Evolutionary conservation across 176 grass and related monocot species (phyloP).

Genomic region (Saccharum officinarum): DNA sequence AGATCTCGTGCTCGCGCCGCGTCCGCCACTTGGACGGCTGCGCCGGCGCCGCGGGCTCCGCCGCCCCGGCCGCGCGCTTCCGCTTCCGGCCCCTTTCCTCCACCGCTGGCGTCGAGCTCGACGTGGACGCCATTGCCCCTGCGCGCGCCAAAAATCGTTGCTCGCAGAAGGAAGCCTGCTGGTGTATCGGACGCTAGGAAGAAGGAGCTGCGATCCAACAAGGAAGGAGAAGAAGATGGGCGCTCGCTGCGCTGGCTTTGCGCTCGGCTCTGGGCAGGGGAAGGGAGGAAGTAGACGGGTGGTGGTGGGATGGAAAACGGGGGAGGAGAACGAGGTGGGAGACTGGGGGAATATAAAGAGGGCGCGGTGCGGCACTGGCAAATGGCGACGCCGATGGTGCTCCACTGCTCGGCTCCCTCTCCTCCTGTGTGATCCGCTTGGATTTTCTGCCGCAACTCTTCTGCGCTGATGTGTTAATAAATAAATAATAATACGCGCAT

Average conservation of each 20-base stretch:
- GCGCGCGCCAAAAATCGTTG: conserved; percentile 10
- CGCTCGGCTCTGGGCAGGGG: not conserved
- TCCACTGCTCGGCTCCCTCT: conserved; percentile 23
- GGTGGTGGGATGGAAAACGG: conserved; percentile 12
- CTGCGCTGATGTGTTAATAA: not conserved
- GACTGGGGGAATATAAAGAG: conserved; percentile 45
- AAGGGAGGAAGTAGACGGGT: not conserved
- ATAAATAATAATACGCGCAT: not conserved
- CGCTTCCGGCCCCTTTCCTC: conserved; percentile 51
- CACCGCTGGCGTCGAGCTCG: conserved; percentile 21
- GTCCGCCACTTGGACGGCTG: conserved; percentile 67
- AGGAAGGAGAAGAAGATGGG: not conserved
- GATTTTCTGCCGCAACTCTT: conserved; percentile 17
- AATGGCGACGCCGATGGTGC: conserved; percentile 24
- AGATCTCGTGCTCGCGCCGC: conserved; percentile 71
- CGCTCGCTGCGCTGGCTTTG: not conserved
- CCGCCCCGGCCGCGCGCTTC: conserved; percentile 25
- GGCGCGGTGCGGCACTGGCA: conserved; percentile 13
- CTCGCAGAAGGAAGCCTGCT: not conserved
- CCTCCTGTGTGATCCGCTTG: conserved; percentile 40
- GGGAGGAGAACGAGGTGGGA: conserved; percentile 17
- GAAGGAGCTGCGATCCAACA: not conserved
- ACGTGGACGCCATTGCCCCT: conserved; percentile 56
- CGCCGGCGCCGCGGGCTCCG: not conserved
- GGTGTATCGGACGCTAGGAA: not conserved